Conservation (phyloP, 768 basidiomycete species). For the Vararia minispora region DNA sequence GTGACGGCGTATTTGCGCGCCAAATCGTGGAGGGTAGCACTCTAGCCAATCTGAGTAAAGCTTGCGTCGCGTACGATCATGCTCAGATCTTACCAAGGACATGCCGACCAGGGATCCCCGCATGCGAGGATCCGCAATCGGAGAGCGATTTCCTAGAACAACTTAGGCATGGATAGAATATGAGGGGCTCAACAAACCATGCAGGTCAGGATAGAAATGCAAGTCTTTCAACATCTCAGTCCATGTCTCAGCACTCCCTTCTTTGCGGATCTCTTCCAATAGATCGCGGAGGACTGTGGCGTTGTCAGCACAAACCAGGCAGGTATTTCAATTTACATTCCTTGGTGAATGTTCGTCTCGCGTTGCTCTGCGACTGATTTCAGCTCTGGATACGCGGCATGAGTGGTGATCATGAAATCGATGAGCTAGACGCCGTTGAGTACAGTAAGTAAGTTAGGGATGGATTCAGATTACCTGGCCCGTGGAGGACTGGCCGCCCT, state of each 20-base stretch:
- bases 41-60: conserved; percentile 27
- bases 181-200: conserved; percentile 37
- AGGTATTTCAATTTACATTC: conserved; percentile 23
- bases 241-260: conserved; percentile 43
- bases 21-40: conserved; percentile 66
- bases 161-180: not conserved
- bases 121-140: conserved; percentile 94
- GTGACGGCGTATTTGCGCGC: conserved; percentile 86
- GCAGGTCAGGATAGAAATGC: conserved; percentile 93
- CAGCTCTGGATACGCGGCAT: conserved; percentile 71
- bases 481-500: conserved; percentile 97
- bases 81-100: conserved; percentile 40
- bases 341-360: conserved; percentile 44
- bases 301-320: not conserved
- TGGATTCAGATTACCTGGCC: conserved; percentile 52
- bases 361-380: conserved; percentile 49
- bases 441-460: not conserved
- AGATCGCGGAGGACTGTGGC: conserved; percentile 57
- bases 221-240: conserved; percentile 85
- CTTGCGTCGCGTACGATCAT: not conserved
- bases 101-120: conserved; percentile 85
- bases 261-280: conserved; percentile 54
- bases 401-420: conserved; percentile 89
- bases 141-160: conserved; percentile 80
- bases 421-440: conserved; percentile 47